phyloP scores from a whole-genome alignment of 2,329 filamentous ascomycete genomes.

The Calcarisporium arbuscula region DNA sequence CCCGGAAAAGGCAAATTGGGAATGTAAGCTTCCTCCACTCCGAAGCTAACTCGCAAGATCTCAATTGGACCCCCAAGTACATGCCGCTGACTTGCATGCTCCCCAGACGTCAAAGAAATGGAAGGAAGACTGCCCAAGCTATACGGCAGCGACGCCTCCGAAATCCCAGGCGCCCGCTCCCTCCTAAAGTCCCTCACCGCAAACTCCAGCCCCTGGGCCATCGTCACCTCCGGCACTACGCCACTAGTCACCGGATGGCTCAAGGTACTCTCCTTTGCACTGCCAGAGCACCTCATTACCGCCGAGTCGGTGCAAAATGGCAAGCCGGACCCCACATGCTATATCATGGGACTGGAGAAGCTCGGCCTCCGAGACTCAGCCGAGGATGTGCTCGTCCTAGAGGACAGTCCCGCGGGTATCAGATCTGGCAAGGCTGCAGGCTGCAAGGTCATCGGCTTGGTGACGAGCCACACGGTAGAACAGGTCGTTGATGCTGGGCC shows the following conservation, averaged over 20 bases:
- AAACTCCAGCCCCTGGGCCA: conserved; percentile 68
- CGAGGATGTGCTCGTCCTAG: conserved; percentile 64
- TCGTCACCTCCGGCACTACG: conserved; percentile 69
- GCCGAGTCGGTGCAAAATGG: conserved; percentile 70
- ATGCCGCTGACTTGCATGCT: neutral
- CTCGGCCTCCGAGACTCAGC: conserved; percentile 45
- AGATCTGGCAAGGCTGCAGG: conserved; percentile 77
- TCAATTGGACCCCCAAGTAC: neutral
- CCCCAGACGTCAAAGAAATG: conserved; percentile 66
- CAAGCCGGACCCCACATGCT: conserved; percentile 73
- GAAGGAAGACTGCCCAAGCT: conserved; percentile 72
- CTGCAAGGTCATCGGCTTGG: conserved; percentile 76
- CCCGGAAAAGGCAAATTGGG: conserved; percentile 83
- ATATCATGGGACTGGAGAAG: conserved; percentile 58
- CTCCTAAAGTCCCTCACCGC: conserved; percentile 63
- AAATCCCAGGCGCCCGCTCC: conserved; percentile 75
- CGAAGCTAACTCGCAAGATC: conserved; percentile 1
- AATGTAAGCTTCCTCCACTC: conserved; percentile 57
- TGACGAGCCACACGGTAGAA: conserved; percentile 72
- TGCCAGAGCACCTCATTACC: conserved; percentile 61
- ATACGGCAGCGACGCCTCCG: conserved; percentile 71
- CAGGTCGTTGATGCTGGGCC: conserved; percentile 70
- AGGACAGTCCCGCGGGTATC: conserved; percentile 86
- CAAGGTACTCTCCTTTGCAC: conserved; percentile 56
- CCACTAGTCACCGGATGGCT: conserved; percentile 70